Conservation (phyloP, 805 yeast species). For the Candida montana region DNA sequence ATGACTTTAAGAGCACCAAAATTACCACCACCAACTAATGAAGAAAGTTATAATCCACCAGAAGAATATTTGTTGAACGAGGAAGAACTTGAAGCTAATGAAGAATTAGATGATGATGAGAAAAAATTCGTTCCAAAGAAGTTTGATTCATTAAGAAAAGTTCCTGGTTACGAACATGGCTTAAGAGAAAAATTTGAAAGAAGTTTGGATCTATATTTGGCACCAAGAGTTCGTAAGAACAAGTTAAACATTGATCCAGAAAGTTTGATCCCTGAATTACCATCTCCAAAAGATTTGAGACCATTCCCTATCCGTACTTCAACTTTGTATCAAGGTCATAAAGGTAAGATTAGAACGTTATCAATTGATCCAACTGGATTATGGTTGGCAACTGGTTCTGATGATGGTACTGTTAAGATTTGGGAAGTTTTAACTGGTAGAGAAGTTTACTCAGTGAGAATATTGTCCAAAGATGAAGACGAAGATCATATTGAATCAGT, state of each 20-base stretch:
- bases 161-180: constrained; percentile 85
- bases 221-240: constrained; percentile 91
- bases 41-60: constrained; percentile 96
- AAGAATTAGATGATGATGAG: constrained; percentile 68
- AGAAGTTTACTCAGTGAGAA: constrained; percentile 67
- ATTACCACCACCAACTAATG: constrained; percentile 91
- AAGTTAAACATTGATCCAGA: constrained; percentile 94
- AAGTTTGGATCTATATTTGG: constrained; percentile 86
- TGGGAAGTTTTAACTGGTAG: constrained; percentile 97
- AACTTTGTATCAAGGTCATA: constrained; percentile 78
- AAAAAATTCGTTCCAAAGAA: constrained; percentile 78
- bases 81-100: constrained; percentile 73
- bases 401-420: constrained; percentile 91
- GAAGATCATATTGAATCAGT: constrained; percentile 78
- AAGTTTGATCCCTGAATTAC: constrained; percentile 89
- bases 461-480: constrained; percentile 39
- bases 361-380: constrained; percentile 85
- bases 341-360: constrained; percentile 73
- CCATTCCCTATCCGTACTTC: constrained; percentile 95
- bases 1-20: constrained; percentile 96
- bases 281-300: constrained; percentile 92
- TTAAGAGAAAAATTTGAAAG: constrained; percentile 92
- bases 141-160: constrained; percentile 76
- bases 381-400: constrained; percentile 97
- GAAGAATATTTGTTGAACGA: constrained; percentile 81